phyloP scores from a whole-genome alignment of 129 eudicot species.

The Centrapalus pauciflorus region DNA sequence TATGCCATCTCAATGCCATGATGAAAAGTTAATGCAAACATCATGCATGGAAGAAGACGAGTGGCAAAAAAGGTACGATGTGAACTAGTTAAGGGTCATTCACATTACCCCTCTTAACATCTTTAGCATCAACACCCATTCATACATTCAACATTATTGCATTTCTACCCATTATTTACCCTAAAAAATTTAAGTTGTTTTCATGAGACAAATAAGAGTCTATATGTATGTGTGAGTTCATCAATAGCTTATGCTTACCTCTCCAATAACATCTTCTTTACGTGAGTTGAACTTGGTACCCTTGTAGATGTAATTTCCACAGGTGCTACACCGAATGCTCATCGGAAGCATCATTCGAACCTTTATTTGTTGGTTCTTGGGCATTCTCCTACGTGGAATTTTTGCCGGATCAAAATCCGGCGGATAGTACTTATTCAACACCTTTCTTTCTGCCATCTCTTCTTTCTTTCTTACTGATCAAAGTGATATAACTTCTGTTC shows the following conservation, averaged over 20 bases:
- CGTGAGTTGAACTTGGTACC: constrained; percentile 79
- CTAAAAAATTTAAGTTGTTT: no score
- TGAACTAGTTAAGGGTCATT: neutral
- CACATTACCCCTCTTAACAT: no score
- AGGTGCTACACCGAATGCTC: constrained; percentile 67
- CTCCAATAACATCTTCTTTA: constrained; percentile 69
- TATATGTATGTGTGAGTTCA: neutral
- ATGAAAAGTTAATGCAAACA: no score
- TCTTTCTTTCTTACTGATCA: constrained; percentile 11
- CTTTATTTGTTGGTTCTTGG: constrained; percentile 67
- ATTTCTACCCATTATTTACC: no score
- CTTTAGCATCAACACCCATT: neutral
- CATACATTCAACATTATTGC: no score
- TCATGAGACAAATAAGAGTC: neutral
- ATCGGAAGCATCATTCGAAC: constrained; percentile 92
- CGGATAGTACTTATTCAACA: constrained; percentile 75
- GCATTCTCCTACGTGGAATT: constrained; percentile 63
- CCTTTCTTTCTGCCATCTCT: constrained; percentile 77
- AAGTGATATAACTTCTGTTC: neutral
- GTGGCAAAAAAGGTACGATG: neutral
- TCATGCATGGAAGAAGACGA: no score
- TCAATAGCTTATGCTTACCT: constrained; percentile 37
- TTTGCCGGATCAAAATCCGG: constrained; percentile 88
- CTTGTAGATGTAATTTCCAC: constrained; percentile 65
- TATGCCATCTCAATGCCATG: no score